Evolutionary conservation across 2,329 filamentous ascomycete genomes (phyloP), one percentile per base, ranked within the genome.

Genomic region (Paraphoma chrysanthemicola): DNA sequence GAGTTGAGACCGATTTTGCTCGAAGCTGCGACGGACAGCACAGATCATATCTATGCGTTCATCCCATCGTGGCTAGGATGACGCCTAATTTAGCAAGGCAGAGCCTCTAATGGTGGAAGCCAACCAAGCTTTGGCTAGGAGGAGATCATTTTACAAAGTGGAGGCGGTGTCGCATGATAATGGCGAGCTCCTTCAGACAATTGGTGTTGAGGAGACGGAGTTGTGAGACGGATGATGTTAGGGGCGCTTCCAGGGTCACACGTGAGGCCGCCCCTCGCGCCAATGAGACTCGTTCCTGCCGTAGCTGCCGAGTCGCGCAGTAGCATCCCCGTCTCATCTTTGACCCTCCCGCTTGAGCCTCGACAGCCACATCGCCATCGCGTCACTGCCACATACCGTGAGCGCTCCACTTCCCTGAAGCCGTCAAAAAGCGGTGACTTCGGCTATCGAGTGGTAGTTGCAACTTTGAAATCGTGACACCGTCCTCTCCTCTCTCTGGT

Each of bases 111-210:
- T 51, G 59, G 62, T 58, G 55, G 46, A 52, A 50, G 63, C 64
- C 67, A 70, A 70, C 59, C 67, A 66, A 64, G 59, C 63, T 63
- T 59, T 65, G 56, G 60, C 55, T 56, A 49, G 51, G 48, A 53
- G 55, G 42, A 46, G 61, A 55, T 43, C 38, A 30, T 41, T 56
- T 53, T 23, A 23, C 52, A 47, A 30, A 50, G 55, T 48, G 65
- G 59, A 39, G 41, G 39, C 55, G 54, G 56, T 53, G 43, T 48
- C 50, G 70, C 69, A 74, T 73, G 64, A 73, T 57, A 53, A 60
- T 61, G 53, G 46, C 36, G 54, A 53, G 51, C 70, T 62, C 71
- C 71, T 74, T 76, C 71, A 76, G 67, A 76, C 73, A 67, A 73
- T 72, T 76, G 70, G 72, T 72, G 73, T 75, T 74, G 71, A 74